Evolutionary conservation across 1,284 basidiomycete genomes (phyloP), one percentile per base, ranked within the genome.

Genomic region (Puccinia triticina): DNA sequence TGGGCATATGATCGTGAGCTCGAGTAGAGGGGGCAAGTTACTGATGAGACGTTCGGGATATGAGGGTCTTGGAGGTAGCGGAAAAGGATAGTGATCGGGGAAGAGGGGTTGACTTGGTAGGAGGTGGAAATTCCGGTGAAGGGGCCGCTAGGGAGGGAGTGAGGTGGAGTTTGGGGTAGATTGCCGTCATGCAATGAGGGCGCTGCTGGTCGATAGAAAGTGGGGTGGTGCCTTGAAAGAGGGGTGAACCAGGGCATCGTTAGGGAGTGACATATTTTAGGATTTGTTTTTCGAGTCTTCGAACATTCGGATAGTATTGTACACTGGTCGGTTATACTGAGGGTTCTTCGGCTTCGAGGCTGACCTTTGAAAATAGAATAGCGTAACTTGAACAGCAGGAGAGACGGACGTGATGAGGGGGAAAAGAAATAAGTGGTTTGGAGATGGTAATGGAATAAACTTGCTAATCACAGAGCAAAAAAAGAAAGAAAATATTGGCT

Each of bases 321-420:
- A 75, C 73, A 75, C 50, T 75, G 37, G 73, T 75, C 73, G 73
- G 73, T 75, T 55, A 75, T 75, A 75, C 46, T 75, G 46, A 53
- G 34, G 53, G 37, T 75, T 75, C 55, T 75, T 59, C 55, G 55
- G 73, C 73, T 57, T 75, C 73, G 23, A 26, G 37, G 55, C 18
- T 40, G 55, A 75, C 55, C 73, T 75, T 37, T 7, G 37, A 59
- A 75, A 37, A 75, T 75, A 59, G 69, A 55, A 72, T 72, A 72
- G 69, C 46, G 46, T 48, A 50, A 72, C 69, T 72, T 72, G 46
- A 50, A 72, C 50, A 55, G 69, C 43, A 50, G 46, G 50, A 48
- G 50, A 46, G 64, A 43, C 64, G 64, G 64, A 66, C 64, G 64
- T 66, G 37, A 66, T 18, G 64, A 72, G 46, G 21, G n/a, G 46